Conservation (phyloP, 2,329 filamentous ascomycete species). For the Intubia oerlemansii region DNA sequence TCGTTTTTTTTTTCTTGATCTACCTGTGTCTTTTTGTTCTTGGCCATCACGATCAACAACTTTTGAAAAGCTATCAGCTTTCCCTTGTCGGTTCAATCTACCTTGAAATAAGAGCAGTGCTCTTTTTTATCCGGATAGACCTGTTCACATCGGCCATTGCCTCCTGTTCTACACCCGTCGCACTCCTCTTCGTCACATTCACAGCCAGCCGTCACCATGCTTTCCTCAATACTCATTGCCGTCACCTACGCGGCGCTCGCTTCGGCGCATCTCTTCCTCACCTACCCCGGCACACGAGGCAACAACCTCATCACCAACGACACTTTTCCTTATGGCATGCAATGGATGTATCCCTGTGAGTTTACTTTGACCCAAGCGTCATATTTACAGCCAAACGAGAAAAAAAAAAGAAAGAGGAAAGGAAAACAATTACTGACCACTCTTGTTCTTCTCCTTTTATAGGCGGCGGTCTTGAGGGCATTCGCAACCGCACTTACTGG, state of each 20-base stretch:
- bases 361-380: slow-evolving; percentile 9
- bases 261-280: slow-evolving; percentile 60
- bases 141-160: too few relatives aligned
- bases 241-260: slow-evolving; percentile 26
- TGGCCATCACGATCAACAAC: too few relatives aligned
- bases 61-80: too few relatives aligned
- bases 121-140: too few relatives aligned
- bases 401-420: background rate
- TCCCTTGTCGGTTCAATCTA: too few relatives aligned
- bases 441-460: slow-evolving; percentile 1
- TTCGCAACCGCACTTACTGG: slow-evolving; percentile 79
- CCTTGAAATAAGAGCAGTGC: too few relatives aligned
- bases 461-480: slow-evolving; percentile 69
- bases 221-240: slow-evolving; percentile 20
- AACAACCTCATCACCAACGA: slow-evolving; percentile 67
- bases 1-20: too few relatives aligned
- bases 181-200: too few relatives aligned
- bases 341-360: slow-evolving; percentile 91
- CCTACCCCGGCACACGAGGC: slow-evolving; percentile 72
- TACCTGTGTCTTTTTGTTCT: too few relatives aligned
- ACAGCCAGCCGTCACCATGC: too few relatives aligned
- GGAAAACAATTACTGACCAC: background rate
- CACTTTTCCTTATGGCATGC: slow-evolving; percentile 72
- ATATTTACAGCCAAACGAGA: too few relatives aligned
- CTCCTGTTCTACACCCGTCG: too few relatives aligned